Base-by-base conservation (phyloP, 83 land plant genomes). In the Thuja plicata region DNA sequence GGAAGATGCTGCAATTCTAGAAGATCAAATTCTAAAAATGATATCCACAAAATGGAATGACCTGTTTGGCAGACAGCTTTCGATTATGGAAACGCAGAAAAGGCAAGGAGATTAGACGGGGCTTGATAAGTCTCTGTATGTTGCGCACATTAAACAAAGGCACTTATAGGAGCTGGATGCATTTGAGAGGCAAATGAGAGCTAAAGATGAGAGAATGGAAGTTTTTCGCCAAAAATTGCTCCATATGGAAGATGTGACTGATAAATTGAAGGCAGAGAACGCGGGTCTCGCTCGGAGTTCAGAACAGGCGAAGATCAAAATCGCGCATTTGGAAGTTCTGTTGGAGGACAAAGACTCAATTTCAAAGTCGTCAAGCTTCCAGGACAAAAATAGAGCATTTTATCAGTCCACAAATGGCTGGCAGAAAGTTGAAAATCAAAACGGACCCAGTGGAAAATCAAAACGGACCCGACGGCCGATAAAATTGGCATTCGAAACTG, bases 201-300 rank as follows among this genome's bases (percentile, higher is more conserved):
- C 90, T 35, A 78, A 88, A 54, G 91, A 88, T 41, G 91, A 90
- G 81, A 87, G 91, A 38, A 87, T 90, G 89, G 91, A 90, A 70
- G 91, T 76, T 38, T 87, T 90, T n/a, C 90, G 91, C 30, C 46
- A 19, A 57, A 89, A 89, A 38, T 71, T 89, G 35, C 38, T 89
- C 13, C n/a, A 8, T 3, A 76, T 89, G 89, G 89, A 87, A 50
- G 66, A 76, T n/a, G 52, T 73, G 34, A 73, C 34, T 11, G 77
- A 73, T 3, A 73, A 73, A 27, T 73, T 73, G 77, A 8, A 73
- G 77, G n/a, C 10, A 73, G 77, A 73, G 77, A 73, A 73, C 8
- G 77, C 9, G 13, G 13, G 32, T 30, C 77, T 73, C 13, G 13
- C 34, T 73, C 35, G 13, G 32, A 73, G 32, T 73, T 73, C 32